Percentiles rank a stretch among this genome's conserved stretches.
phyloP scores from a whole-genome alignment of 768 basidiomycete species.

The Porpolomopsis calyptriformis region DNA sequence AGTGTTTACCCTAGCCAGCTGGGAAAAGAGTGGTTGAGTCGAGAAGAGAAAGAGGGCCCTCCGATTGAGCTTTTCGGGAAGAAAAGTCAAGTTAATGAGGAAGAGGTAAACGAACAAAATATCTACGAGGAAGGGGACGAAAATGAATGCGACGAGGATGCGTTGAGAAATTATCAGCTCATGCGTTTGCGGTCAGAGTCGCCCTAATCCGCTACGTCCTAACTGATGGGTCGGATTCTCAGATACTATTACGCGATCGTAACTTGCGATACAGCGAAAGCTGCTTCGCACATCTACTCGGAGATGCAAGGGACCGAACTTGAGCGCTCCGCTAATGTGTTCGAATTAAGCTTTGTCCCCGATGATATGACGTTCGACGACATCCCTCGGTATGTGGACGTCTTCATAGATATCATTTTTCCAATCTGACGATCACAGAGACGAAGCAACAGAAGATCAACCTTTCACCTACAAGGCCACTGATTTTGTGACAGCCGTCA shows the following conservation, averaged over 20 bases:
- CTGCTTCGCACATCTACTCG: slow-evolving; percentile 69
- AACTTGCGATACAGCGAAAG: slow-evolving; percentile 68
- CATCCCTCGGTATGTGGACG: slow-evolving; percentile 47
- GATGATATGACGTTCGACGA: slow-evolving; percentile 80
- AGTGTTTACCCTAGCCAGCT: slow-evolving; percentile 90
- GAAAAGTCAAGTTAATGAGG: slow-evolving; percentile 29
- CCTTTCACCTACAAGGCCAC: slow-evolving; percentile 55
- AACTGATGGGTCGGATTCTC: slow-evolving; percentile 7
- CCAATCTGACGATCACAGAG: slow-evolving; percentile 35
- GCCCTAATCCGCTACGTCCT: background rate
- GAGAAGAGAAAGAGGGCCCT: slow-evolving; percentile 86
- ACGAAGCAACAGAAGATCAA: slow-evolving; percentile 67
- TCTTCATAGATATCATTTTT: background rate
- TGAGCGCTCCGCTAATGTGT: slow-evolving; percentile 91
- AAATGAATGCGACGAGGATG: slow-evolving; percentile 80
- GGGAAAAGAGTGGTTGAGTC: slow-evolving; percentile 75
- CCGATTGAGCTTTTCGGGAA: slow-evolving; percentile 74
- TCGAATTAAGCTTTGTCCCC: slow-evolving; percentile 91
- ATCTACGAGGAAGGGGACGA: slow-evolving; percentile 60
- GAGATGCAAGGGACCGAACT: slow-evolving; percentile 94
- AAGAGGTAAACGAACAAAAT: slow-evolving; percentile 53
- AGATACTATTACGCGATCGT: slow-evolving; percentile 96
- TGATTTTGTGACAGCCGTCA: slow-evolving; percentile 88
- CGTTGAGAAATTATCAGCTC: slow-evolving; percentile 82
- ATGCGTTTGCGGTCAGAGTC: slow-evolving; percentile 72